Base-by-base conservation (phyloP, 306 rosid species). In the Comarum palustre region DNA sequence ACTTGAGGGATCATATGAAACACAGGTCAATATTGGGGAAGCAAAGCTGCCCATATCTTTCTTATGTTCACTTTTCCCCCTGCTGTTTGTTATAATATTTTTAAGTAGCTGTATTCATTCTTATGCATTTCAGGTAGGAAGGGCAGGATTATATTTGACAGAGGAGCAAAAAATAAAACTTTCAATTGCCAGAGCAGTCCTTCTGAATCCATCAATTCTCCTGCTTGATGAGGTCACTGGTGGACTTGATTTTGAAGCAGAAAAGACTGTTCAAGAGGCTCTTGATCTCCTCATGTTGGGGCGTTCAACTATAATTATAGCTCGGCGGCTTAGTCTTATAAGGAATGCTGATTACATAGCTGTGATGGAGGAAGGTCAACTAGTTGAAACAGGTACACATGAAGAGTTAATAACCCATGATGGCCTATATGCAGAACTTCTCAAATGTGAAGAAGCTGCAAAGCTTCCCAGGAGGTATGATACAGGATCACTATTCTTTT, bases 181-280 rank as follows among this genome's bases (percentile, higher is more conserved):
- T 80, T 95, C 99, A 9, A 89, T 95, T 82, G 99, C 99, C 62
- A 87, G 99, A 79, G 99, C 99, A 4, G 99, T 95, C 69, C 99
- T 95, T 82, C 77, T 95, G 80, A 91, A 92, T 80, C 99, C 99
- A 65, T 84, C 99, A 55, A 92, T 95, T 82, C 96, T 95, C 79
- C 81, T 95, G 75, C 99, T 95, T 76, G 99, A 95, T 82, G 99
- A 95, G 84, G 99, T 95, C 72, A 95, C 99, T 68, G 99, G 99
- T 38, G 99, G 99, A 50, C 97, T 95, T 82, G 99, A 95, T 87
- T 95, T 95, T 87, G 99, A 95, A 87, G 99, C 99, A 66, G 99
- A 95, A 92, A 91, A 83, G 82, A 85, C 92, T 70, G 99, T 95
- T 74, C 99, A 95, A 83, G 96, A 90, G 78, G 96, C 97, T 81